phyloP scores from a whole-genome alignment of 2,329 filamentous ascomycete genomes.

The Trichoderma asperellum region DNA sequence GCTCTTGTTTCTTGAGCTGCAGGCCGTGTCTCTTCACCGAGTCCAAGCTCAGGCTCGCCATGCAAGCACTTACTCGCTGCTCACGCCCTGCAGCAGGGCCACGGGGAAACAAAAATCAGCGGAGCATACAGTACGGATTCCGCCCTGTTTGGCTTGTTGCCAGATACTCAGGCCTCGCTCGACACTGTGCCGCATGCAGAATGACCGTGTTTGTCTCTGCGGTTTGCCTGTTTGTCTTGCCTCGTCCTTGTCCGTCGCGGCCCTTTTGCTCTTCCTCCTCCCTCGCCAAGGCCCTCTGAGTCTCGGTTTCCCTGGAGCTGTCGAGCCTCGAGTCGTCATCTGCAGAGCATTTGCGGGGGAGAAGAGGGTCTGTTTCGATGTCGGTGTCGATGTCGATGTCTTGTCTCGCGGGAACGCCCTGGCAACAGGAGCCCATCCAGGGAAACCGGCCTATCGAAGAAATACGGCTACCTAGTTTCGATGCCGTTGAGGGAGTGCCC shows the following conservation, averaged over 20 bases:
- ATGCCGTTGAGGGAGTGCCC: not conserved
- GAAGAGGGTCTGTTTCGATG: not conserved
- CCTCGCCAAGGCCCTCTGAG: slow-evolving; percentile 15
- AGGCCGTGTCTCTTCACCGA: slow-evolving; percentile 3
- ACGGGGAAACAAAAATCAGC: slow-evolving; percentile 13
- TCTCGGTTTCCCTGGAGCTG: slow-evolving; percentile 1
- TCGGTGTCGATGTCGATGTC: not conserved
- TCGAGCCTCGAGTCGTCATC: slow-evolving; percentile 6
- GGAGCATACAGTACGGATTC: slow-evolving; percentile 18
- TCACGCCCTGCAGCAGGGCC: slow-evolving; percentile 23
- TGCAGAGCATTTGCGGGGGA: slow-evolving; percentile 19
- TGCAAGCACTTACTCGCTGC: slow-evolving; percentile 23
- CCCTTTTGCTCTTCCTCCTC: slow-evolving; percentile 14
- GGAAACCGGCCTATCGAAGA: not conserved
- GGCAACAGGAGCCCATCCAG: slow-evolving; percentile 5
- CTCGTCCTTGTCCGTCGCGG: not conserved
- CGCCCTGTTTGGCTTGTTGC: not conserved
- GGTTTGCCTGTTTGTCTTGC: not conserved
- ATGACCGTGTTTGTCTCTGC: not conserved
- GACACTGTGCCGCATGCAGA: slow-evolving; percentile 15
- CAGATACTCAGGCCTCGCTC: not conserved
- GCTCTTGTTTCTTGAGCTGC: not conserved
- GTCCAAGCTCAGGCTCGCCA: not conserved
- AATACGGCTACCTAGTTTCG: not conserved
- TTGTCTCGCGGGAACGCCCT: slow-evolving; percentile 21